These are phyloP conservation scores for Puccinia brachypodii DNA, from an alignment of 1,284 basidiomycete species.

Conservation along the genomic window DNA sequence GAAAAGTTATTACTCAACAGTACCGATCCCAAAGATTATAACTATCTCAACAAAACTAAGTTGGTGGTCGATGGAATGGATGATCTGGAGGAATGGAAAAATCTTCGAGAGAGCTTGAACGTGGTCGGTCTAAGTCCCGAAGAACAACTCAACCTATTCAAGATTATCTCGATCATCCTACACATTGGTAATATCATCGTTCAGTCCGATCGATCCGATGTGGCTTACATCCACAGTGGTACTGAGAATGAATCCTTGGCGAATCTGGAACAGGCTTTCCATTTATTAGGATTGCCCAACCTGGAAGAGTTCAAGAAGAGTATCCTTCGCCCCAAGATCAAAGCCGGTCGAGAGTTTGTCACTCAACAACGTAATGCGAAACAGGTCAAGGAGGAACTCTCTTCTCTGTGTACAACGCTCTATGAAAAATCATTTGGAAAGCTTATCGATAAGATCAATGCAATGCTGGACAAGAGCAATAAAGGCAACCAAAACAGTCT, in stretches of 20 bases:
- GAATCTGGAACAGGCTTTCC: constrained; percentile 75
- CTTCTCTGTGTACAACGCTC: constrained; percentile 87
- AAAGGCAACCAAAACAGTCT: constrained; percentile 58
- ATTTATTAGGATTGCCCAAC: constrained; percentile 81
- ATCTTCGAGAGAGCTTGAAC: constrained; percentile 76
- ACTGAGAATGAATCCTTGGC: constrained; percentile 52
- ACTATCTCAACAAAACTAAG: constrained; percentile 85
- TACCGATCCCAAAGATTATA: constrained; percentile 73
- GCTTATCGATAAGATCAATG: constrained; percentile 93
- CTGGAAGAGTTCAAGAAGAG: constrained; percentile 84
- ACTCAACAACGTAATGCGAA: constrained; percentile 85
- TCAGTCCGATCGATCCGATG: constrained; percentile 76
- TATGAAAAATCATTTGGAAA: constrained; percentile 96
- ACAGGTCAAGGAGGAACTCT: constrained; percentile 90
- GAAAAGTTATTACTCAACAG: constrained; percentile 75
- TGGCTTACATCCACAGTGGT: constrained; percentile 69
- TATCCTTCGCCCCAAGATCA: constrained; percentile 79
- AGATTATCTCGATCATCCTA: constrained; percentile 87
- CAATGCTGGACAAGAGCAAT: constrained; percentile 80
- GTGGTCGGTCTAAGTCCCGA: constrained; percentile 78
- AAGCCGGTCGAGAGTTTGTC: constrained; percentile 96
- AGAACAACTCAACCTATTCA: constrained; percentile 91
- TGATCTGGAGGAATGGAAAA: constrained; percentile 82
- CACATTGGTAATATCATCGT: constrained; percentile 94
- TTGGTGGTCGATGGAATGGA: constrained; percentile 92